Evolutionary conservation across 371 early-diverging fungal genomes (phyloP).

Genomic region (Mucor circinelloides): DNA sequence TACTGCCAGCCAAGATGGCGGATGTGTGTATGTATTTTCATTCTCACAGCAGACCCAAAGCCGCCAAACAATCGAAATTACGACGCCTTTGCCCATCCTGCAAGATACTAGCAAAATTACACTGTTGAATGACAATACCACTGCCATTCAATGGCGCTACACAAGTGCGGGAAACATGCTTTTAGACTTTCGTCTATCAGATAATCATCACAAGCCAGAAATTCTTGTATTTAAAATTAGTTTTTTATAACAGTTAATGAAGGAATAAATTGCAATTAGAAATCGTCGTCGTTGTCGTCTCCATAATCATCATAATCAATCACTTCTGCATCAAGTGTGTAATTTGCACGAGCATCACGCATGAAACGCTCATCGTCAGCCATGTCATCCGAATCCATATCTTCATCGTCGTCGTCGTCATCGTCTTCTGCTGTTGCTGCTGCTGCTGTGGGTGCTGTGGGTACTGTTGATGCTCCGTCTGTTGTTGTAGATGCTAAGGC

Average conservation of each 20-base stretch:
- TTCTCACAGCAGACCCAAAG: background rate
- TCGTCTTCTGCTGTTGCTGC: conserved; percentile 22
- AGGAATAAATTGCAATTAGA: background rate
- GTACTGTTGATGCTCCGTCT: background rate
- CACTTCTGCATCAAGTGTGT: conserved; percentile 38
- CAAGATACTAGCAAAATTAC: background rate
- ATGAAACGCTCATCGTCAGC: conserved; percentile 43
- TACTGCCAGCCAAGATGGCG: conserved; percentile 19
- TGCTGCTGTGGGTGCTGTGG: background rate
- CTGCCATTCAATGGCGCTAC: background rate
- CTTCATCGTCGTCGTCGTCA: conserved; percentile 53
- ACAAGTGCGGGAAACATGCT: background rate
- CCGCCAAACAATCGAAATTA: background rate
- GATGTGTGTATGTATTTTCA: conserved; percentile 25
- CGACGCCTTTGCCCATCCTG: background rate
- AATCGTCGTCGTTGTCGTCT: conserved; percentile 35
- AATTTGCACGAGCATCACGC: conserved; percentile 33
- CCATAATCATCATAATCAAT: conserved; percentile 27
- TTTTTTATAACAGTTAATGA: background rate
- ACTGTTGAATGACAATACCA: background rate
- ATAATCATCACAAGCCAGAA: background rate
- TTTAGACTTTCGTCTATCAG: background rate
- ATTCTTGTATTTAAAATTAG: conserved; percentile 4
- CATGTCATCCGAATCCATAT: conserved; percentile 47
- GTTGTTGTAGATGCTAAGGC: conserved; percentile 9